Evolutionary conservation across 257 asterid species (phyloP).

Genomic region (Nicotiana otophora): DNA sequence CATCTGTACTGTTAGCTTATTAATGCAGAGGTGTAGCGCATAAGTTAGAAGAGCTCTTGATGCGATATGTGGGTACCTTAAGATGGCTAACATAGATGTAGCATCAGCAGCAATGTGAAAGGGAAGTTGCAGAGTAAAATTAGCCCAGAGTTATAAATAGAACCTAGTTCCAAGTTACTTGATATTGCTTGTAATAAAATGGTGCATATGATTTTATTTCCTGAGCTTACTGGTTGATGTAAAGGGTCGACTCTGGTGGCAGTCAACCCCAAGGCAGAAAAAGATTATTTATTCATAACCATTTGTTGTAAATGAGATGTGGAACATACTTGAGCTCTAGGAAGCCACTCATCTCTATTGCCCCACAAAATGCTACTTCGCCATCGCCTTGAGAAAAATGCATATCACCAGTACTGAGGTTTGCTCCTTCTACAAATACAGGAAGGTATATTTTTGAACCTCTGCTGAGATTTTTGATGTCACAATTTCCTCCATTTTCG

Average conservation of each 20-base stretch:
- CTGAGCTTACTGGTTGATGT: not conserved
- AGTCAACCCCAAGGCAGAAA: not conserved
- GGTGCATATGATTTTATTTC: not conserved
- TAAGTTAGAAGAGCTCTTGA: not conserved
- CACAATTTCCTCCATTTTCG: constrained; percentile 96
- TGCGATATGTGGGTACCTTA: not conserved
- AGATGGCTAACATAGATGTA: not conserved
- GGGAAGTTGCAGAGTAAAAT: not conserved
- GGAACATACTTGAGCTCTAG: constrained; percentile 86
- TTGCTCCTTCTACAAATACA: constrained; percentile 93
- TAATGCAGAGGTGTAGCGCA: not conserved
- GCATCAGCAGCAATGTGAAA: not conserved
- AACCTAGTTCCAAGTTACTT: not conserved
- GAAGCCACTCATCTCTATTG: constrained; percentile 96
- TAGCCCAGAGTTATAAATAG: not conserved
- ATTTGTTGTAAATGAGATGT: not conserved
- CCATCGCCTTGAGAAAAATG: constrained; percentile 98
- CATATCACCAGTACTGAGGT: constrained; percentile 96
- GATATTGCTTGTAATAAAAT: not conserved
- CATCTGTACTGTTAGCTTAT: not conserved
- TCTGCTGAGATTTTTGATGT: constrained; percentile 87
- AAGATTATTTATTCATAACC: not conserved
- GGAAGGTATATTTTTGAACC: constrained; percentile 95
- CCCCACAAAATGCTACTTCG: constrained; percentile 93
- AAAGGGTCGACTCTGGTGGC: not conserved